Evolutionary conservation across 306 rosid species (phyloP), one percentile per base, ranked within the genome.

Genomic region (Pueraria montana): DNA sequence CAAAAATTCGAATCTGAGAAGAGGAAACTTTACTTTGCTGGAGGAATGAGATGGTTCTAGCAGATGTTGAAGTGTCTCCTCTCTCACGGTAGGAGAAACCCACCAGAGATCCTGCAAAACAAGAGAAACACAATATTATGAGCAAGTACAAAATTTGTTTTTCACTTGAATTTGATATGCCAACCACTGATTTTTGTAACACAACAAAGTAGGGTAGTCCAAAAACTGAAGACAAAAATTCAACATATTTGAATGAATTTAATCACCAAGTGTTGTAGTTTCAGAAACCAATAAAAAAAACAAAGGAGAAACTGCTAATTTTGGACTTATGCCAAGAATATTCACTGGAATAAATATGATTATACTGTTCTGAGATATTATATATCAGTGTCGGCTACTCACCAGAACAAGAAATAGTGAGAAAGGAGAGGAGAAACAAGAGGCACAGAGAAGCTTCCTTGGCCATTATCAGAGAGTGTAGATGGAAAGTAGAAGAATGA

Each of bases 371-470:
- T 32, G 66, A 38, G 82, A 79, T 40, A 74, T 34, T 17, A 34
- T 34, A 30, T 34, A 83, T 52, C 10, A 83, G 42, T 16, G 53
- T 69, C 11, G 70, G 59, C 16, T 46, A 77, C 91, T 87, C 74
- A 96, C 99, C 97, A 62, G 94, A 88, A 84, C 89, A 87, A 73
- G 86, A 85, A 80, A 70, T 6, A 20, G 80, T 23, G 84, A 91
- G 84, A 53, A 91, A 86, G 78, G 89, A 91, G 59, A 94, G 48
- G 55, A 94, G 53, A 73, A 86, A 77, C 83, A 90, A 83, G 86
- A 90, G 72, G 87, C 82, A 83, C 61, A 86, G 52, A 45, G 89
- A 86, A 89, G 92, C 84, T 90, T 80, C 83, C 84, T 8, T 85
- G 59, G 91, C 94, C 98, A 96, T 96, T 53, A 56, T 82, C 42